phyloP scores from a whole-genome alignment of 2,329 filamentous ascomycete genomes.

The Pseudocercospora pini-densiflorae region DNA sequence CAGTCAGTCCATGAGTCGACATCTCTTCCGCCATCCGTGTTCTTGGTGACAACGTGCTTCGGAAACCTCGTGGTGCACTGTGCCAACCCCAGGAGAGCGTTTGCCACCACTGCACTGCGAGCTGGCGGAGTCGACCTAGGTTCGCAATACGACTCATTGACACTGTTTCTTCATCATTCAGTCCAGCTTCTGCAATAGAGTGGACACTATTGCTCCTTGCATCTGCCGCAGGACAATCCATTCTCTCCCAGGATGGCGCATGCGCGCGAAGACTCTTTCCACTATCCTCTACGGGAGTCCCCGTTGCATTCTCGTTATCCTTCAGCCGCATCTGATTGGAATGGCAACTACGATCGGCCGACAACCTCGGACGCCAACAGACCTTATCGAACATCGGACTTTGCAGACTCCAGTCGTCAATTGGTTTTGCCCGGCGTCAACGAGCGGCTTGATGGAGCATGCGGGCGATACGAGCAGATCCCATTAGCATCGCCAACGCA shows the following conservation, averaged over 20 bases:
- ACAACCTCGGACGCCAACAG: conserved; percentile 19
- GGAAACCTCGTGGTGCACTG: background rate
- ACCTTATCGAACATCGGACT: conserved; percentile 24
- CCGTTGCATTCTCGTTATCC: conserved; percentile 28
- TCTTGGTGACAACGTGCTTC: conserved; percentile 9
- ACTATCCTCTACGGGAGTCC: conserved; percentile 24
- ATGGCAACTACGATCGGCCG: conserved; percentile 23
- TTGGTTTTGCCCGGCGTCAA: conserved; percentile 21
- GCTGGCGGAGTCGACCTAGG: conserved; percentile 11
- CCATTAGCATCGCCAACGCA: conserved; percentile 18
- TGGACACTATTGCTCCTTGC: background rate
- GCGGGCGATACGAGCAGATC: conserved; percentile 13
- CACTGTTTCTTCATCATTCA: background rate
- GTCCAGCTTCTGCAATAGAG: background rate
- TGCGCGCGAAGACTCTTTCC: conserved; percentile 25
- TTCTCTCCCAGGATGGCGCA: conserved; percentile 23
- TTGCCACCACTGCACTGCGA: conserved; percentile 5
- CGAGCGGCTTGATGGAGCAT: conserved; percentile 5
- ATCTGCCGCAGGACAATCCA: background rate
- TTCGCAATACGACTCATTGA: background rate
- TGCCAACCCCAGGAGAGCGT: background rate
- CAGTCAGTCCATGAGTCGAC: background rate
- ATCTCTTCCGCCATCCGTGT: background rate
- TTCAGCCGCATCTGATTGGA: conserved; percentile 28
- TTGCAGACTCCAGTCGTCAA: conserved; percentile 26